Evolutionary conservation across 2,329 filamentous ascomycete genomes (phyloP).

Genomic region (Akanthomyces dipterigenus): DNA sequence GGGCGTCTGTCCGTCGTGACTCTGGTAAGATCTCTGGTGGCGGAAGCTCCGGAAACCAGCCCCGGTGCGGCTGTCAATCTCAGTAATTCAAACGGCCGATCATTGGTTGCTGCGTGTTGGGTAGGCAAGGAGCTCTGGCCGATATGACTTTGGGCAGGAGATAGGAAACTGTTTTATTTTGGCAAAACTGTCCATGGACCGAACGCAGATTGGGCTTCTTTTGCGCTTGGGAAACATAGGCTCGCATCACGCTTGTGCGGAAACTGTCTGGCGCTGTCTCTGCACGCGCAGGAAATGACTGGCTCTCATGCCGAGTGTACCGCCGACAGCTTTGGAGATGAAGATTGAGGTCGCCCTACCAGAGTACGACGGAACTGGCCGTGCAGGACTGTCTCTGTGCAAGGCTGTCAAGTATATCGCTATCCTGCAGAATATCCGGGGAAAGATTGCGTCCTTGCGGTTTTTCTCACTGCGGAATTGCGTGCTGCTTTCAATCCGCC

Average conservation of each 20-base stretch:
- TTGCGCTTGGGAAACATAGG: not conserved
- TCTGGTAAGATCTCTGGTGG: not conserved
- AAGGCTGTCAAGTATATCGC: too few relatives aligned
- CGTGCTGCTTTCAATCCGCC: too few relatives aligned
- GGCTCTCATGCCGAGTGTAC: not conserved
- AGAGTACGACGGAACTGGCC: not conserved
- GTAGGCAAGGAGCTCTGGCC: too few relatives aligned
- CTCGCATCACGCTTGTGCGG: not conserved
- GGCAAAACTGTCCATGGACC: conserved; percentile 27
- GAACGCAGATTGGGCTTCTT: conserved; percentile 23
- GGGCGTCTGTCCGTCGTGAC: not conserved
- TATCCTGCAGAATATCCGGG: too few relatives aligned
- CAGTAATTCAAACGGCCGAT: not conserved
- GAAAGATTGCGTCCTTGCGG: too few relatives aligned
- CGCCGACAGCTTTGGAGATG: not conserved
- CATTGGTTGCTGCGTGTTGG: too few relatives aligned
- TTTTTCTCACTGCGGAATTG: too few relatives aligned
- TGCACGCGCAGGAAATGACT: not conserved
- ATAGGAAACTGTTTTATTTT: conserved; percentile 17
- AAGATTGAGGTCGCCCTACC: not conserved
- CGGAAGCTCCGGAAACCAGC: not conserved
- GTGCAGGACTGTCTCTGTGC: too few relatives aligned
- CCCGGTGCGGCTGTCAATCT: not conserved
- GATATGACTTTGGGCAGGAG: not conserved
- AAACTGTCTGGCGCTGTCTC: not conserved